Base-by-base conservation (phyloP, 129 eudicot species). In the Sambucus nigra region DNA sequence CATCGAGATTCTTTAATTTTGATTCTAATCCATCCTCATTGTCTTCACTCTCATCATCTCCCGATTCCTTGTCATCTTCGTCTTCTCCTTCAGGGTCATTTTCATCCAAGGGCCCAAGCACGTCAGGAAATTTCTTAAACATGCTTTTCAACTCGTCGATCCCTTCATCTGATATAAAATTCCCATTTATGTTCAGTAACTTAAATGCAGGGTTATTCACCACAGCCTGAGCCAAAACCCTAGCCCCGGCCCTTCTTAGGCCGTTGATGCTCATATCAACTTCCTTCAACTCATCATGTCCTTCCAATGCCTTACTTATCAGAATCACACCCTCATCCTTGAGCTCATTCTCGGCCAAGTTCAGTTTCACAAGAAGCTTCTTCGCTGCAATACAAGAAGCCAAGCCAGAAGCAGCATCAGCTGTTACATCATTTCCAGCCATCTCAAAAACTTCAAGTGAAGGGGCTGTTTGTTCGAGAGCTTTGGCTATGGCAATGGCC, bases 341-440 rank as follows among this genome's bases (percentile, higher is more conserved):
- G 17, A 87, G 72, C 47, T 87, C 94, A 61, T 87, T 87, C 59
- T 82, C 96, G 1, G 88, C 67, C 67, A 87, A 63, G 65, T 73
- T 87, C 64, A 87, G 48, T 66, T 74, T 79, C 8, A 69, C 58
- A 13, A 87, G 70, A 46, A 26, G 50, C 51, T 65, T 55, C 76
- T 82, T 87, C 15, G 61, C 55, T 49, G 70, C 51, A 12, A 87
- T 70, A 47, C 70, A 87, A 24, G 72, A 75, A 23, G 80, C 82
- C 24, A 87, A 33, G 15, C 69, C 55, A 5, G 77, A 27, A 44
- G 88, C 82, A 21, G 86, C 73, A 47, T 72, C 72, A 14, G 71
- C 61, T 5, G 94, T 76, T 35, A 87, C 66, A 52, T 77, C 84
- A 68, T 87, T 87, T 64, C 96, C 96, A 5, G 94, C 85, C 72